Evolutionary conservation across 805 yeast genomes (phyloP), one percentile per base, ranked within the genome.

Genomic region (Candida michaelii): DNA sequence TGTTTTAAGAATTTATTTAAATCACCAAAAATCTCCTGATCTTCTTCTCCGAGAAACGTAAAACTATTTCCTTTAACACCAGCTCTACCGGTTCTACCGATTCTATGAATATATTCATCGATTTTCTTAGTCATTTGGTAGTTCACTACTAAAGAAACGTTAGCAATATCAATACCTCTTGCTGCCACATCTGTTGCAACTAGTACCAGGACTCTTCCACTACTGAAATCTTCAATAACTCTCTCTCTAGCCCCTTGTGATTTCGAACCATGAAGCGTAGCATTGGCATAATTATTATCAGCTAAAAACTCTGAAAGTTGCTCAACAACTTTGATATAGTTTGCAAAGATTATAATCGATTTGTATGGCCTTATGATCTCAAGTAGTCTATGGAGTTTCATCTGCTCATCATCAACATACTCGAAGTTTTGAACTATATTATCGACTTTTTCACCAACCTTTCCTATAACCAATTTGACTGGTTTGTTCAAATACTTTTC

Each of bases 31-130:
- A 80, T 64, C 1, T 66, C 75, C 11, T 64, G 60, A 51, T 85
- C 90, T 3, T 72, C 73, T 10, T 73, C 74, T 42, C 77, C 79
- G 48, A 89, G 60, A 49, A 87, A 85, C 0, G 97, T 85, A 10
- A 82, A 69, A 4, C 96, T 84, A 8, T 76, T 70, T 34, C 99
- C 99, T 5, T 58, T 59, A 36, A 77, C 79, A 0, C 97, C 98
- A 0, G 96, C 97, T 62, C 99, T 79, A 29, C 98, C 99, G 0
- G 99, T 91, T 65, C 99, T 81, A 44, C 99, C 99, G 39, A 91
- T 84, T 57, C 98, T 76, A 63, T 91, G 99, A 14, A 91, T 78
- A 53, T 89, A 91, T 45, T 85, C 90, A 48, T 89, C 97, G 34
- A 89, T 77, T 25, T 73, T 71, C 48, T 73, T 77, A 8, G 89